Conservation (phyloP, 306 rosid genomes). For the Cicer chorassanicum region DNA sequence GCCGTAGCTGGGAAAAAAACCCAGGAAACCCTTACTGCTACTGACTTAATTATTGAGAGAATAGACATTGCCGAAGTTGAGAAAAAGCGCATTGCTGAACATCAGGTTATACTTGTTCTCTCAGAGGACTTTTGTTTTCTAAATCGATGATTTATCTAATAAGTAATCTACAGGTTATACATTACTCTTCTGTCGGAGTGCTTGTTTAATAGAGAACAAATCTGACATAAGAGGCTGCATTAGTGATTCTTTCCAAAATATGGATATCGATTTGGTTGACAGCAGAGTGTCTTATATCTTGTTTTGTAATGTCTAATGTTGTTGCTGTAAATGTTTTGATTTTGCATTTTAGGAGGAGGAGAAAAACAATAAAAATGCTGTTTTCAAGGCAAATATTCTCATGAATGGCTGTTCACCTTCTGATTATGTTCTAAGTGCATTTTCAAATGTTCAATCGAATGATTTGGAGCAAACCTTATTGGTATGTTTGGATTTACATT, state of each 20-base stretch:
- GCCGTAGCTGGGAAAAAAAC: constrained; percentile 89
- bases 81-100: constrained; percentile 61
- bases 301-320: constrained; percentile 26
- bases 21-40: constrained; percentile 86
- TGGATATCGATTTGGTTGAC: constrained; percentile 14
- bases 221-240: constrained; percentile 12
- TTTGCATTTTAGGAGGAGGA: constrained; percentile 71
- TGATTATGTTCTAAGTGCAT: constrained; percentile 77
- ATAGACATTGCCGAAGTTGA: constrained; percentile 83
- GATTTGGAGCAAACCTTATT: constrained; percentile 88
- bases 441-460: constrained; percentile 77
- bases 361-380: constrained; percentile 50
- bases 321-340: constrained; percentile 36
- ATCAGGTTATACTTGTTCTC: constrained; percentile 59
- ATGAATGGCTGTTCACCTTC: constrained; percentile 83
- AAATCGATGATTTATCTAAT: constrained; percentile 22
- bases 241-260: constrained; percentile 16
- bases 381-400: constrained; percentile 67
- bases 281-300: not conserved
- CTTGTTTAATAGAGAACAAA: not conserved
- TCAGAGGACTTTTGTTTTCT: not conserved
- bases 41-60: constrained; percentile 83
- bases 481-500: constrained; percentile 57
- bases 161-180: not conserved
- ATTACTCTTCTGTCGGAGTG: not conserved